Conservation (phyloP, 805 yeast species). For the Pichia californica region DNA sequence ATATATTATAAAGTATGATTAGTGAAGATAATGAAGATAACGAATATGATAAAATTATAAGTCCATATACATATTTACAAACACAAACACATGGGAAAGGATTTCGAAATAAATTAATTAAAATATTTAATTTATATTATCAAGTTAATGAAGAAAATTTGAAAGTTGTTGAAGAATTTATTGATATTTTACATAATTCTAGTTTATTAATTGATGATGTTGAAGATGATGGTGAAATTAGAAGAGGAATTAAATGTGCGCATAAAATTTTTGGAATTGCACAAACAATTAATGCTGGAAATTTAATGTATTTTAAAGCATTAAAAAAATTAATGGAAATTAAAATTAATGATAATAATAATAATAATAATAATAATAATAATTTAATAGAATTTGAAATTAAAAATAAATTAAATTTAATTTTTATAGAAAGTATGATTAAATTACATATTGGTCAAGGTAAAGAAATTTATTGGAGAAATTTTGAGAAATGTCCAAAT, state of each 20-base stretch:
- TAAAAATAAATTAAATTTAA: conserved; percentile 21
- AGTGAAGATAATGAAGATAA: conserved; percentile 12
- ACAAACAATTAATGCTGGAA: conserved; percentile 75
- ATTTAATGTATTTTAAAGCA: conserved; percentile 73
- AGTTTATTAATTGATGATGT: conserved; percentile 79
- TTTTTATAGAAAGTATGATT: conserved; percentile 66
- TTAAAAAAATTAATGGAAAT: conserved; percentile 38
- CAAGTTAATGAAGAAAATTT: conserved; percentile 35
- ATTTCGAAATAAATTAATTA: conserved; percentile 41
- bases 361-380: too few relatives aligned
- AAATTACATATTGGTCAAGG: conserved; percentile 89
- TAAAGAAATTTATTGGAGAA: conserved; percentile 84
- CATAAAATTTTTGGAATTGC: conserved; percentile 75
- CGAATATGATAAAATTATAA: conserved; percentile 26
- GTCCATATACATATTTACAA: conserved; percentile 47
- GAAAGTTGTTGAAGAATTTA: conserved; percentile 36
- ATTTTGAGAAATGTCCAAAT: conserved; percentile 48
- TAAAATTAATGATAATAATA: conserved; percentile 4
- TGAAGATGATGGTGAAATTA: conserved; percentile 64
- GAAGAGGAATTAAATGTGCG: conserved; percentile 78
- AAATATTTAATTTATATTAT: conserved; percentile 48
- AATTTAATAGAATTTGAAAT: too few relatives aligned
- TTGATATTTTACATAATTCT: conserved; percentile 60
- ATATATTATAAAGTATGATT: too few relatives aligned
- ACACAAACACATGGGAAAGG: conserved; percentile 49